Base-by-base conservation (phyloP, 176 grass and related monocot species). In the Musa troglodytarum region DNA sequence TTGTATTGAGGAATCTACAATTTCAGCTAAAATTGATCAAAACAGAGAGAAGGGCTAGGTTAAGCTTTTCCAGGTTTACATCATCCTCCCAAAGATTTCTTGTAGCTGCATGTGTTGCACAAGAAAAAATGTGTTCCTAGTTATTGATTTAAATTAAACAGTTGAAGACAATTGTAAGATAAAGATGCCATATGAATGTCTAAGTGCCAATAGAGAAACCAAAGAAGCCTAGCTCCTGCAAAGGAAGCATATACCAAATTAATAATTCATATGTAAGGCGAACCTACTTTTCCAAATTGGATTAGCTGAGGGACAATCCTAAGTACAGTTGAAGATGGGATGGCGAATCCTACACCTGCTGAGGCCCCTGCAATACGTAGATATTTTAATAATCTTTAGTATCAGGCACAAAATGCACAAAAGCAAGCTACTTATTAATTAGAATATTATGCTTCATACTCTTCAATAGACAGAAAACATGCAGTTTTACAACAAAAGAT, bases 281-380 rank as follows among this genome's bases (percentile, higher is more conserved):
- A 50, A 81, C 80, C 57, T 93, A 98, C 95, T 85, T 82, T 93
- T 86, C 95, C 90, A 75, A 93, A 92, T 78, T 89, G 80, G 80
- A 98, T 94, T 79, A 98, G 81, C 74, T 94, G 95, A 87, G 95
- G 95, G 59, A 85, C 80, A 69, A 98, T 89, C 85, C 88, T 91
- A 62, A 93, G 86, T 73, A 98, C 86, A 57, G 95, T 94, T 80
- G 88, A 91, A 82, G 95, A 94, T 78, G 88, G 88, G 63, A 99
- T 92, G 43, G 95, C 88, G 0, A 99, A 99, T 62, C 95, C 95
- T 85, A 99, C 90, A 83, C 95, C 90, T 72, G 90, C 90, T 52
- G 95, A 94, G 54, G 88, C 91, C 67, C 95, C 95, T 99, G 86
- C 50, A 76, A 79, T 65, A 82, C 79, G 57, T 54, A 75, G 79